Evolutionary conservation across 768 basidiomycete genomes (phyloP).

Genomic region (Calocybe gangraenosa): DNA sequence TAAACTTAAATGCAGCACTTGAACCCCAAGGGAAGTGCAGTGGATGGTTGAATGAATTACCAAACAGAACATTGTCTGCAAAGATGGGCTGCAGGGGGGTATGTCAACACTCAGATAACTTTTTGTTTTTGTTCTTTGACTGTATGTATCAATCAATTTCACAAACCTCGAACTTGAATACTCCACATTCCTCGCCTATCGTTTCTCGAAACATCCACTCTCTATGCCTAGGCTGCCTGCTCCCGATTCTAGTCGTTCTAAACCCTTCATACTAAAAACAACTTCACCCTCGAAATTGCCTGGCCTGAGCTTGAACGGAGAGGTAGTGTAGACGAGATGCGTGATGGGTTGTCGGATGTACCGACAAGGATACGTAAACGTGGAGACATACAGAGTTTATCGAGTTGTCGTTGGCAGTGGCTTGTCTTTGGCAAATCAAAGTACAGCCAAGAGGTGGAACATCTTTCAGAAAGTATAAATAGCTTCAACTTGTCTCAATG

Average conservation of each 20-base stretch:
- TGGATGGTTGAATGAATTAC: slow-evolving; percentile 81
- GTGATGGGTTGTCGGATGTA: slow-evolving; percentile 56
- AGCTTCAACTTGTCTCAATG: too few species aligned
- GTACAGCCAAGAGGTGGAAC: too few species aligned
- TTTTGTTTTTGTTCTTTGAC: too few species aligned
- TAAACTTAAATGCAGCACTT: slow-evolving; percentile 72
- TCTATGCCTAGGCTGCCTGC: slow-evolving; percentile 38
- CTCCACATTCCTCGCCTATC: slow-evolving; percentile 81
- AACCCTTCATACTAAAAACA: slow-evolving; percentile 73
- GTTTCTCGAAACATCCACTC: slow-evolving; percentile 68
- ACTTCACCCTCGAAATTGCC: slow-evolving; percentile 73
- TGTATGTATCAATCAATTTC: too few species aligned
- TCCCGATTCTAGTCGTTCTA: slow-evolving; percentile 36
- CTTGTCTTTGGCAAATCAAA: too few species aligned
- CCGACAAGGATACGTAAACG: slow-evolving; percentile 73
- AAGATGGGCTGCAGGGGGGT: slow-evolving; percentile 61
- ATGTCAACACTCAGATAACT: too few species aligned
- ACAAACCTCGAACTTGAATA: slow-evolving; percentile 81
- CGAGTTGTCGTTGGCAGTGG: too few species aligned
- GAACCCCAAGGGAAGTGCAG: slow-evolving; percentile 81
- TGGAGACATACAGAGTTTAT: too few species aligned
- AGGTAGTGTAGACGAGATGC: slow-evolving; percentile 58
- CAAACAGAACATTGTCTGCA: slow-evolving; percentile 86
- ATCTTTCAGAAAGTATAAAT: too few species aligned
- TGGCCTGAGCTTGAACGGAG: slow-evolving; percentile 49